Evolutionary conservation across 768 basidiomycete species (phyloP).

Genomic region (Lactarius hengduanensis): DNA sequence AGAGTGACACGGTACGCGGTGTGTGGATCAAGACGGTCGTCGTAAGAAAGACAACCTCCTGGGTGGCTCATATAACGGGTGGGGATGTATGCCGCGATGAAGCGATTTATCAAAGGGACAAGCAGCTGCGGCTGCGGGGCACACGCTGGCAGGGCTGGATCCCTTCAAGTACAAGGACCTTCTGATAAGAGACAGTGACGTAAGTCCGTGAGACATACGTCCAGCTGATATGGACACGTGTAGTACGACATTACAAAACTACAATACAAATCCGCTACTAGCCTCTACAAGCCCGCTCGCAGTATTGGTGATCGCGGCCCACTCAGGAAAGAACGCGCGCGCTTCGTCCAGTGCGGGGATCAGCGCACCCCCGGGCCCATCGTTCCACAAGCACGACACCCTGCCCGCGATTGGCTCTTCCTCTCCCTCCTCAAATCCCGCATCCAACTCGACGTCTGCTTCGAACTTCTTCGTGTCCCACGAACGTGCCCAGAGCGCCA

Average conservation of each 20-base stretch:
- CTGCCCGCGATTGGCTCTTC: constrained; percentile 4
- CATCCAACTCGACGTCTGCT: constrained; percentile 20
- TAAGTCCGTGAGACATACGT: background rate
- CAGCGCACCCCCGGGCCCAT: constrained; percentile 12
- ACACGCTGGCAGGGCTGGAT: background rate
- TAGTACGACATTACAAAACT: background rate
- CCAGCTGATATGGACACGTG: no score
- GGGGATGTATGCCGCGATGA: background rate
- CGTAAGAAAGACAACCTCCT: no score
- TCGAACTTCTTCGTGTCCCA: constrained; percentile 22
- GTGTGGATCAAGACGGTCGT: no score
- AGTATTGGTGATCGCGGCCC: constrained; percentile 15
- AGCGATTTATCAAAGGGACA: background rate
- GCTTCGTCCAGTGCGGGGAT: constrained; percentile 25
- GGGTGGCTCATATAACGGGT: no score
- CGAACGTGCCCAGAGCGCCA: constrained; percentile 20
- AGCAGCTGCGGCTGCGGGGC: background rate
- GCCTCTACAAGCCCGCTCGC: constrained; percentile 6
- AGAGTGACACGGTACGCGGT: background rate
- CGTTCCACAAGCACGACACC: constrained; percentile 25
- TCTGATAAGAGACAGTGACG: background rate
- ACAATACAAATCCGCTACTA: background rate
- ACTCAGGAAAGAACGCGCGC: constrained; percentile 22
- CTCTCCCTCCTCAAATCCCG: background rate
- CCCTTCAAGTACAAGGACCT: background rate